Percentiles rank a stretch among this genome's conserved stretches.
Conservation (phyloP, 2,329 filamentous ascomycete species). For the Alternaria arborescens region DNA sequence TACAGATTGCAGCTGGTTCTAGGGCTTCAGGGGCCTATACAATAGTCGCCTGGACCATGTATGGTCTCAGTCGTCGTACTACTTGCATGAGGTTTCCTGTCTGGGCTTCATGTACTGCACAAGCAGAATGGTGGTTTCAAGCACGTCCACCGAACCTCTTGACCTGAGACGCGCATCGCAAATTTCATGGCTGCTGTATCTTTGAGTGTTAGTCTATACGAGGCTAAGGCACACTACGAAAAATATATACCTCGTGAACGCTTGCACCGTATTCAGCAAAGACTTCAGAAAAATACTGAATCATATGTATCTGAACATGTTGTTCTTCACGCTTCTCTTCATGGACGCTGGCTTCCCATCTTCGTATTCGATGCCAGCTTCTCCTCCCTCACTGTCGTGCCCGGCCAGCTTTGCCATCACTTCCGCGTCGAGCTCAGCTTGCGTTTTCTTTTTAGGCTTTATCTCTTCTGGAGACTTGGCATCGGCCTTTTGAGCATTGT, state of each 20-base stretch:
- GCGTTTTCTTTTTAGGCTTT: constrained; percentile 60
- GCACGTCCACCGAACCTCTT: not conserved
- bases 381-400: constrained; percentile 74
- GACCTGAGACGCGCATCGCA: not conserved
- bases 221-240: not conserved
- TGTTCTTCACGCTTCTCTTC: constrained; percentile 76
- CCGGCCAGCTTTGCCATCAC: constrained; percentile 71
- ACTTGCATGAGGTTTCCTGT: not conserved
- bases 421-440: constrained; percentile 72
- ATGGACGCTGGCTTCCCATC: constrained; percentile 75
- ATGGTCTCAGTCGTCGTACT: not conserved
- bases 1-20: no score
- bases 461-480: constrained; percentile 22
- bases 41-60: not conserved
- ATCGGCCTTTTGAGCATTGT: constrained; percentile 18
- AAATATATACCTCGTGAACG: not conserved
- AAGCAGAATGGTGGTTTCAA: not conserved
- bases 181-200: not conserved
- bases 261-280: not conserved
- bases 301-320: constrained; percentile 77
- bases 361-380: constrained; percentile 77
- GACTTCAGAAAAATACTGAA: not conserved
- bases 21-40: not conserved
- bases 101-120: not conserved
- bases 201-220: not conserved